Conservation (phyloP, 495 filamentous ascomycete genomes). For the Penicillium mononematosum region DNA sequence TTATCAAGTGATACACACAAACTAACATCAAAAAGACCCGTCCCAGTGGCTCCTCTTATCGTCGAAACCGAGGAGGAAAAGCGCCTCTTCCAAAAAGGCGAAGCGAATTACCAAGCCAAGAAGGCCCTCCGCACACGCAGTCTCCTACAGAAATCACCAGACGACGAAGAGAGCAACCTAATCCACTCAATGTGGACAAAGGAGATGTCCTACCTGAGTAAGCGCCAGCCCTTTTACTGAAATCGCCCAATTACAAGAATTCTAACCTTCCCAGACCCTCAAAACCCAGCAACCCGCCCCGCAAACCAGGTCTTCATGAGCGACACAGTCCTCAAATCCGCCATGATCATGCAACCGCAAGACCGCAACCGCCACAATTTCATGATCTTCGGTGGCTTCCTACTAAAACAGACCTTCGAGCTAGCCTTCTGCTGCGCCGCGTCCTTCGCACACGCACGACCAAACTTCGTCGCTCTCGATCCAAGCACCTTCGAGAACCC, state of each 20-base stretch:
- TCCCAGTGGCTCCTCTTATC: conserved; percentile 56
- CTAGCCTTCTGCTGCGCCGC: conserved; percentile 88
- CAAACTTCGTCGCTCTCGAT: conserved; percentile 75
- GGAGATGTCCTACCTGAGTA: conserved; percentile 64
- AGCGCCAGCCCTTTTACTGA: conserved; percentile 10
- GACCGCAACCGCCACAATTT: conserved; percentile 82
- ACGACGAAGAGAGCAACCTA: conserved; percentile 72
- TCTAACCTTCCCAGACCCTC: conserved; percentile 50
- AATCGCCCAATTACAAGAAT: background rate
- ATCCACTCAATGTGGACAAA: conserved; percentile 80
- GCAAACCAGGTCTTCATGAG: conserved; percentile 66
- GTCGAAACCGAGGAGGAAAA: conserved; percentile 72
- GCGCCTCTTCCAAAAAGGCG: conserved; percentile 63
- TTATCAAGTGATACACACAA: background rate
- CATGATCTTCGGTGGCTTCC: conserved; percentile 88
- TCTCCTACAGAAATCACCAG: conserved; percentile 68
- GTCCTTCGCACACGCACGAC: conserved; percentile 68
- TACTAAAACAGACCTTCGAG: conserved; percentile 80
- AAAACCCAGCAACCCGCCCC: conserved; percentile 56
- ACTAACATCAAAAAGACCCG: conserved; percentile 44
- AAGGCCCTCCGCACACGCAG: conserved; percentile 63
- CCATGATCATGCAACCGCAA: conserved; percentile 85
- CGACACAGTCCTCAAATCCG: conserved; percentile 62
- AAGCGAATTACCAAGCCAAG: conserved; percentile 72
- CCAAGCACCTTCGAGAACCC: conserved; percentile 82